A percentile compares a stretch with the other conserved stretches of the same genome.
phyloP scores from a whole-genome alignment of 164 flowering plant species.

The Magnolia officinalis region DNA sequence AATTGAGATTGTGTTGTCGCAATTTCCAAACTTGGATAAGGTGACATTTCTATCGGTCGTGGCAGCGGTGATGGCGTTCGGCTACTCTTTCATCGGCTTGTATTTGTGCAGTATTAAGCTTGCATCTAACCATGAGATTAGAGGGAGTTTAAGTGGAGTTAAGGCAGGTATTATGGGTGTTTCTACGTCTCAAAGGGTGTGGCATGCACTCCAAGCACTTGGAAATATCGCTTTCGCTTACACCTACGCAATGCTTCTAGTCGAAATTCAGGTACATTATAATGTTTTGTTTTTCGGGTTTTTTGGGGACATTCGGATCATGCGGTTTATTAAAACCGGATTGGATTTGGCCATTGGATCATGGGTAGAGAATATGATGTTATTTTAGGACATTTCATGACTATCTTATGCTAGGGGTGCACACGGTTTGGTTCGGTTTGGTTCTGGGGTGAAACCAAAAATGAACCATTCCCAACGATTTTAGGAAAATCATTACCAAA shows the following conservation, averaged over 20 bases:
- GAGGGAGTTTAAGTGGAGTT: constrained; percentile 27
- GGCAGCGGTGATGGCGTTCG: constrained; percentile 35
- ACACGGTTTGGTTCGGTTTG: too few species aligned
- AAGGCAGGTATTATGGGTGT: constrained; percentile 10
- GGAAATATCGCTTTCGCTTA: constrained; percentile 48
- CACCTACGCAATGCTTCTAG: constrained; percentile 30
- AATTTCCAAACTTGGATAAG: constrained; percentile 41
- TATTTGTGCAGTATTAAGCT: constrained; percentile 23
- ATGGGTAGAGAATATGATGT: too few species aligned
- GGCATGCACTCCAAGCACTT: constrained; percentile 36
- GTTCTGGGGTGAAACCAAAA: too few species aligned
- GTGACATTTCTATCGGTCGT: constrained; percentile 32
- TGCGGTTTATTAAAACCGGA: too few species aligned
- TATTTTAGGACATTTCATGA: too few species aligned
- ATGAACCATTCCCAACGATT: too few species aligned
- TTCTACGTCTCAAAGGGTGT: constrained; percentile 23
- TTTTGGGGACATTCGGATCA: too few species aligned
- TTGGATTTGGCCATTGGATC: too few species aligned
- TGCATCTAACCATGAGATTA: constrained; percentile 17
- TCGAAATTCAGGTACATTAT: constrained; percentile 40
- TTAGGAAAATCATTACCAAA: too few species aligned
- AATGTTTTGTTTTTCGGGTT: background rate
- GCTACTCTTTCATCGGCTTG: constrained; percentile 26
- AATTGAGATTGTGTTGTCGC: constrained; percentile 31
- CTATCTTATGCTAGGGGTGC: too few species aligned